Percentiles rank a stretch among this genome's conserved stretches.
These are phyloP conservation scores for Typha latifolia DNA, from an alignment of 176 grass and related monocot genomes.

Conservation along the genomic window DNA sequence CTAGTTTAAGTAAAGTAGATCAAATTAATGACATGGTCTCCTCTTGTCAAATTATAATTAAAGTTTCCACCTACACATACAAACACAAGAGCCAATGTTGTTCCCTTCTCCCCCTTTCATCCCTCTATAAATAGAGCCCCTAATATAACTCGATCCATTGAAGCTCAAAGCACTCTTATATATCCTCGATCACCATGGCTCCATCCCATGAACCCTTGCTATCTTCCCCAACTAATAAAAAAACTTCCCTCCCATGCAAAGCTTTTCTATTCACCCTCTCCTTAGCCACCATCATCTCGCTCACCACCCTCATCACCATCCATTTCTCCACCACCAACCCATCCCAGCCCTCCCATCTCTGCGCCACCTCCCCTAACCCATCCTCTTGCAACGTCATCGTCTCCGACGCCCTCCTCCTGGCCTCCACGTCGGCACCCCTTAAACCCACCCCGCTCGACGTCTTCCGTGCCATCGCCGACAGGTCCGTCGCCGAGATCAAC, in stretches of 20 bases:
- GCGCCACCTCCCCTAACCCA: slow-evolving; percentile 29
- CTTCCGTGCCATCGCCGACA: slow-evolving; percentile 26
- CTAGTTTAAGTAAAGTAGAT: no score
- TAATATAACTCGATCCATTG: no score
- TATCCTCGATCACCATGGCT: slow-evolving; percentile 15
- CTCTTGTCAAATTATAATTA: no score
- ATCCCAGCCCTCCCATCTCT: slow-evolving; percentile 21
- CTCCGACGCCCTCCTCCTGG: slow-evolving; percentile 8
- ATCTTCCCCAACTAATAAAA: slow-evolving; percentile 11
- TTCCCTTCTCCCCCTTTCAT: neutral
- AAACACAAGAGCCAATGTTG: no score
- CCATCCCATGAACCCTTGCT: slow-evolving; percentile 23
- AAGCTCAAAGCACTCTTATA: no score
- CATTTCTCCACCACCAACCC: neutral
- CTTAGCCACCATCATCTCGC: slow-evolving; percentile 18
- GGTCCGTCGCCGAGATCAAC: slow-evolving; percentile 25
- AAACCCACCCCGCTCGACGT: neutral
- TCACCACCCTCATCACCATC: slow-evolving; percentile 14
- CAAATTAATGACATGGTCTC: no score
- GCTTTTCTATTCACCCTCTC: slow-evolving; percentile 3
- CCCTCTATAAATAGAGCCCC: neutral
- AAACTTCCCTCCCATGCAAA: slow-evolving; percentile 1
- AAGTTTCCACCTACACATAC: no score
- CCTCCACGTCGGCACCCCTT: neutral
- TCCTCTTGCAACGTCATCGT: slow-evolving; percentile 38